Base-by-base conservation (phyloP, 2,329 filamentous ascomycete genomes). In the Aspergillus carbonarius region DNA sequence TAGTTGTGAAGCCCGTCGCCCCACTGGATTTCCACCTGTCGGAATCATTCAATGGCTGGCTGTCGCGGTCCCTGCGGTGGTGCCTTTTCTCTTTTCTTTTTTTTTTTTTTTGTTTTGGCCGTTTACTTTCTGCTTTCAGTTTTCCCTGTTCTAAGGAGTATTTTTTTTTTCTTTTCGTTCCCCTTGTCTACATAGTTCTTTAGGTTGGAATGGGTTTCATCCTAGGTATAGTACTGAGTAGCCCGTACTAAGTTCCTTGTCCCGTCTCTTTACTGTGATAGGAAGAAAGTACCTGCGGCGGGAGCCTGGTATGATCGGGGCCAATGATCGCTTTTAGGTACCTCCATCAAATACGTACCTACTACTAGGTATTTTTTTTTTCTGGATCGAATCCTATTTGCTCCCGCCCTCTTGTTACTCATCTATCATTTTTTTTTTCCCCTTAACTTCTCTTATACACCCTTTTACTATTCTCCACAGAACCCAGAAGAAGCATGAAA, bases 11-110 rank as follows among this genome's bases (percentile, higher is more conserved):
- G 37, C 37, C 20, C 27, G 25, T 9, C 27, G 25, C 37, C 37
- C 51, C 51, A 54, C 51, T 8, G 37, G 23, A 15, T 44, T 54
- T 54, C 51, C 37, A 54, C 51, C 51, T 54, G 51, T 54, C 51
- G 51, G 51, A 32, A 42, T 54, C 51, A 18, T 54, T 54, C 51
- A 54, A 54, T 54, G 44, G 44, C 44, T 17, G 44, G 27, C 25
- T 30, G 44, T 48, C 44, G n/a, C 23, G 18, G 48, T 37, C 50
- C 50, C 39, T 42, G 51, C 51, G 23, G 51, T 54, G 32, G 39
- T 42, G 39, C 39, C 18, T 13, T 42, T 42, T 23, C 23, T 5
- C n/a, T 13, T n/a, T 52, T 39, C 15, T 18, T 17, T 10, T 17
- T 37, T 37, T 15, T 23, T 49, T 48, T 30, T 30, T 25, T 27